Percentiles rank a stretch among this genome's conserved stretches.
phyloP scores from a whole-genome alignment of 2,329 filamentous ascomycete species.

The Fusarium nelsonii region DNA sequence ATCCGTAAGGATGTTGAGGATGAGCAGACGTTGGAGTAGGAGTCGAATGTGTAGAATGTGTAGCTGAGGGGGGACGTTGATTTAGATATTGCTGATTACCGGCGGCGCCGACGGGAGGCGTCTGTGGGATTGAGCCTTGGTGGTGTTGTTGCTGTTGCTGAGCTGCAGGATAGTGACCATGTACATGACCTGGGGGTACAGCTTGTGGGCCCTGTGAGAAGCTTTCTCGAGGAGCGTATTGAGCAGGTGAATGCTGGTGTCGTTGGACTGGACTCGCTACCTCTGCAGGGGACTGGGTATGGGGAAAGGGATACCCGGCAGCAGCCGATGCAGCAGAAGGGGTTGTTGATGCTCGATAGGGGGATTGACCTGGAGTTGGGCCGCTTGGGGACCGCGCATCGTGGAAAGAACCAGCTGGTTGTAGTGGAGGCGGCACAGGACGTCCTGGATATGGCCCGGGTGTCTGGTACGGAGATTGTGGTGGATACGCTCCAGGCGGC shows the following conservation, averaged over 20 bases:
- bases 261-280: slow-evolving; percentile 65
- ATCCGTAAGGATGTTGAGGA: slow-evolving; percentile 67
- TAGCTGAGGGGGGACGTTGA: slow-evolving; percentile 68
- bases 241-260: slow-evolving; percentile 63
- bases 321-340: slow-evolving; percentile 56
- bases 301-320: slow-evolving; percentile 65
- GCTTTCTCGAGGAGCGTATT: slow-evolving; percentile 60
- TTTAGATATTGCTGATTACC: slow-evolving; percentile 56
- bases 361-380: slow-evolving; percentile 57
- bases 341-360: slow-evolving; percentile 64
- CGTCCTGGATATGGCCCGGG: slow-evolving; percentile 59
- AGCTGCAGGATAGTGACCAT: slow-evolving; percentile 50
- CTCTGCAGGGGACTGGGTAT: slow-evolving; percentile 57
- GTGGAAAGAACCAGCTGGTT: slow-evolving; percentile 58
- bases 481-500: slow-evolving; percentile 53
- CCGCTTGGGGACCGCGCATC: slow-evolving; percentile 66
- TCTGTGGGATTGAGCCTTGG: slow-evolving; percentile 57
- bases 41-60: slow-evolving; percentile 70
- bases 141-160: slow-evolving; percentile 46
- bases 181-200: slow-evolving; percentile 27
- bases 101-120: neutral
- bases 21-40: slow-evolving; percentile 73
- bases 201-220: slow-evolving; percentile 56
- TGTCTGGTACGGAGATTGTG: slow-evolving; percentile 56
- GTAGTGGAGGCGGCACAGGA: slow-evolving; percentile 60